Evolutionary conservation across 2,329 filamentous ascomycete genomes (phyloP).

Genomic region (Ceratocystis huliohia): DNA sequence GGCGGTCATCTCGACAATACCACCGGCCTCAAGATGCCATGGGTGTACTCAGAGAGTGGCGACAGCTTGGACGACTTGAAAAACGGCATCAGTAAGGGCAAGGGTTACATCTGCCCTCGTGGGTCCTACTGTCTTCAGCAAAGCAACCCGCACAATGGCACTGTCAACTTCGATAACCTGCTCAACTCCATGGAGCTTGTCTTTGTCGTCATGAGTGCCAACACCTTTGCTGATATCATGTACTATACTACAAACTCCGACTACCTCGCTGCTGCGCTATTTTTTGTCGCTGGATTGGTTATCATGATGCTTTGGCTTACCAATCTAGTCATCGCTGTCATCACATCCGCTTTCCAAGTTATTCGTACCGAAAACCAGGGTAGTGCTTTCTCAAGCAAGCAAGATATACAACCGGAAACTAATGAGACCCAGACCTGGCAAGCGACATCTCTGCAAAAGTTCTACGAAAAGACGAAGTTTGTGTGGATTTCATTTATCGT

Average conservation of each 20-base stretch:
- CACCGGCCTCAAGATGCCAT: constrained; percentile 49
- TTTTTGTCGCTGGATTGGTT: constrained; percentile 61
- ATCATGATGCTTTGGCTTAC: constrained; percentile 95
- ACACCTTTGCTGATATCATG: constrained; percentile 90
- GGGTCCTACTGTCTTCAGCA: constrained; percentile 75
- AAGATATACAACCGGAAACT: constrained; percentile 44
- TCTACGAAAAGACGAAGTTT: constrained; percentile 61
- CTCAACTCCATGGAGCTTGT: constrained; percentile 82
- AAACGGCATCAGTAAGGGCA: constrained; percentile 43
- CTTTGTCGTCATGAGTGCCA: constrained; percentile 96
- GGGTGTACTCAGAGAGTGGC: constrained; percentile 41
- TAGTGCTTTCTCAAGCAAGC: constrained; percentile 55
- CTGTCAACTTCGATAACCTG: constrained; percentile 92
- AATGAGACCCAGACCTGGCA: constrained; percentile 36
- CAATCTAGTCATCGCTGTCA: constrained; percentile 88
- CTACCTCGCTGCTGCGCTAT: constrained; percentile 74
- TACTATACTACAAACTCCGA: constrained; percentile 89
- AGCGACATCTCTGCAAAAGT: constrained; percentile 45
- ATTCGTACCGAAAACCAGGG: constrained; percentile 92
- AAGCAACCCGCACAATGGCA: constrained; percentile 66
- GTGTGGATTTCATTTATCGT: constrained; percentile 73
- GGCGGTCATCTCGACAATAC: constrained; percentile 61
- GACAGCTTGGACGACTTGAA: constrained; percentile 36
- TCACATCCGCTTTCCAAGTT: constrained; percentile 95
- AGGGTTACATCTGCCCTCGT: constrained; percentile 78